These are phyloP conservation scores for Rhizopogon vesiculosus DNA, from an alignment of 768 basidiomycete species.

Conservation along the genomic window DNA sequence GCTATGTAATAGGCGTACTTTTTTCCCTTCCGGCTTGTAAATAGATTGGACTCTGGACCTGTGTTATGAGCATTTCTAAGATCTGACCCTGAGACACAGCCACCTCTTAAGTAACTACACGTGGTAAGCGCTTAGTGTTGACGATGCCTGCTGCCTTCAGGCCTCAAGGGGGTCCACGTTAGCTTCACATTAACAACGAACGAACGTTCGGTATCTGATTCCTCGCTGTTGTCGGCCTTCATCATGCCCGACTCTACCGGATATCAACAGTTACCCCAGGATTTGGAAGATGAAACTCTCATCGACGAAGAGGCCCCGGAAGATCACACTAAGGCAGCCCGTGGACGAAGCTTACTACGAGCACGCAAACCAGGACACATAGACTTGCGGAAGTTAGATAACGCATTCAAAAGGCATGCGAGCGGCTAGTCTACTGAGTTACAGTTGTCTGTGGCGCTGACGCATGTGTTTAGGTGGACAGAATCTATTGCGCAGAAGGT, in stretches of 20 bases:
- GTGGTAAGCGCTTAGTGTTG: background rate
- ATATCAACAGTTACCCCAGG: constrained; percentile 44
- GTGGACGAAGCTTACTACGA: constrained; percentile 23
- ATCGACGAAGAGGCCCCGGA: constrained; percentile 19
- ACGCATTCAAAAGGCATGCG: constrained; percentile 73
- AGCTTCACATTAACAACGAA: background rate
- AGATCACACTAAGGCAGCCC: constrained; percentile 18
- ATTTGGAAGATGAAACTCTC: constrained; percentile 32
- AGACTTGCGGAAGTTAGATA: constrained; percentile 75
- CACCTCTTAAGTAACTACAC: background rate
- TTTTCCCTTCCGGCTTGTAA: no score
- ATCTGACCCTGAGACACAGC: background rate
- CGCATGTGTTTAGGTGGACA: constrained; percentile 57
- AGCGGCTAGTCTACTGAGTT: background rate
- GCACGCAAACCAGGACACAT: constrained; percentile 55
- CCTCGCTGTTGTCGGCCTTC: background rate
- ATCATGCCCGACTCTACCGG: constrained; percentile 41
- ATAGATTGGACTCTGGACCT: no score
- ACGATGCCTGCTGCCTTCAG: no score
- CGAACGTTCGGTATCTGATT: background rate
- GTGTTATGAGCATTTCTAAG: no score
- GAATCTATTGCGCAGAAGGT: constrained; percentile 84
- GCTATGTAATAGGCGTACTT: no score
- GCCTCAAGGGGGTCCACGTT: background rate
- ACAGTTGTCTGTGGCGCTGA: constrained; percentile 1